Percentiles rank a stretch among this genome's conserved stretches.
phyloP scores from a whole-genome alignment of 805 yeast genomes.

The Phaffomyces opuntiae region DNA sequence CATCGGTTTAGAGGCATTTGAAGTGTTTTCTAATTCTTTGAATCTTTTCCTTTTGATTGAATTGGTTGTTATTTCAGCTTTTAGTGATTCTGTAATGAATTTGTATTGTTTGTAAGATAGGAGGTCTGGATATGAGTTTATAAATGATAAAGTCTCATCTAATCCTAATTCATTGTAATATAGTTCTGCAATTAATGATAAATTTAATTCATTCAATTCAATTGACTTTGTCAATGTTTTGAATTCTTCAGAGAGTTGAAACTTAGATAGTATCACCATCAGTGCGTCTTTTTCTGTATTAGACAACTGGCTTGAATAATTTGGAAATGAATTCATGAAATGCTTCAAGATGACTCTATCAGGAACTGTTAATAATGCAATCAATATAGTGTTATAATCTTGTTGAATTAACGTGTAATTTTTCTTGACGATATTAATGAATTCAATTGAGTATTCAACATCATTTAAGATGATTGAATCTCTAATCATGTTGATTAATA shows the following conservation, averaged over 20 bases:
- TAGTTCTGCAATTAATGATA: neutral
- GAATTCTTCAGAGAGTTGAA: neutral
- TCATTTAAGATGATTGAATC: slow-evolving; percentile 4
- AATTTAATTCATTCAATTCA: neutral
- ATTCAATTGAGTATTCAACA: slow-evolving; percentile 2
- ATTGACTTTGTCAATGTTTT: neutral
- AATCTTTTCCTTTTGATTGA: slow-evolving; percentile 6
- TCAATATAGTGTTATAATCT: slow-evolving; percentile 9
- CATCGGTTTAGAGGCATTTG: too few species aligned
- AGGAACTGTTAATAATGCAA: slow-evolving; percentile 1
- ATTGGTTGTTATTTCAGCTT: slow-evolving; percentile 1
- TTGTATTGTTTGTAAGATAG: slow-evolving; percentile 6
- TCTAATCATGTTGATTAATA: slow-evolving; percentile 7
- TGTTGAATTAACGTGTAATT: neutral
- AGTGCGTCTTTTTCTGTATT: neutral
- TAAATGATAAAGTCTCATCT: neutral
- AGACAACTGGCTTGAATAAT: neutral
- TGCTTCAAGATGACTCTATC: neutral
- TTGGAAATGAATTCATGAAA: neutral
- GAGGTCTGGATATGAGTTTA: neutral
- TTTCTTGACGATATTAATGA: neutral
- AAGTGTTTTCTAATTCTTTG: neutral
- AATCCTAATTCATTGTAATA: slow-evolving; percentile 1
- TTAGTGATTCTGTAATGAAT: slow-evolving; percentile 7
- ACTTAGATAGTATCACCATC: neutral